A percentile compares a stretch with the other conserved stretches of the same genome.
Evolutionary conservation across 345 rosid species (phyloP).

Genomic region (Hirschfeldia incana): DNA sequence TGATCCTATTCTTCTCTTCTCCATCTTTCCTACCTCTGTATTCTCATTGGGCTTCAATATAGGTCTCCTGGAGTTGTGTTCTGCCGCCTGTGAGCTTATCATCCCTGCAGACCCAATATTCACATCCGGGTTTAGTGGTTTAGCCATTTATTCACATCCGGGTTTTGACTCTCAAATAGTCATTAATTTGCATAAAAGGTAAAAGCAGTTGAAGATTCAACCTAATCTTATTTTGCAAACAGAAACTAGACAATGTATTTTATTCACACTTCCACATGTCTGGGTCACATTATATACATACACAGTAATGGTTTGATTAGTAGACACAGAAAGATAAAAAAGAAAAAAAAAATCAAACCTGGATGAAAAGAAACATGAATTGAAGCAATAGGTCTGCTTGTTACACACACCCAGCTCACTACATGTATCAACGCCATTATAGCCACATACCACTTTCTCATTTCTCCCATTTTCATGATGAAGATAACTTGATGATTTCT

Average conservation of each 20-base stretch:
- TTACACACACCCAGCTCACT: constrained; percentile 47
- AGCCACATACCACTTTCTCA: constrained; percentile 31
- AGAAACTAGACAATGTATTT: constrained; percentile 19
- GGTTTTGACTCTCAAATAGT: constrained; percentile 18
- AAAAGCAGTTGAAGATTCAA: no score
- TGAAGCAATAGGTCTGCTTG: constrained; percentile 55
- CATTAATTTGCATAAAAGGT: neutral
- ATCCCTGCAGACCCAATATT: no score
- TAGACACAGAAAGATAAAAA: neutral
- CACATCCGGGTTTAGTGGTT: neutral
- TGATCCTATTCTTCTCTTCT: constrained; percentile 59
- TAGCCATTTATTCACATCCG: neutral
- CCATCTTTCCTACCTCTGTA: constrained; percentile 24
- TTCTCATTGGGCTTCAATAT: neutral
- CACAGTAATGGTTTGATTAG: constrained; percentile 5
- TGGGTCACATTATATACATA: neutral
- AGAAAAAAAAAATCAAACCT: constrained; percentile 41
- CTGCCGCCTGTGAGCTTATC: neutral
- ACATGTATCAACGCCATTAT: constrained; percentile 47
- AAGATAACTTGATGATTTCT: constrained; percentile 16
- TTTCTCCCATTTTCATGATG: constrained; percentile 43
- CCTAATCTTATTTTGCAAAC: constrained; percentile 18
- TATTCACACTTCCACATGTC: neutral
- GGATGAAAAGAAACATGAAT: constrained; percentile 39
- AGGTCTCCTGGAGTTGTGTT: neutral